Conservation (phyloP, 805 yeast genomes). For the Candida germanica region DNA sequence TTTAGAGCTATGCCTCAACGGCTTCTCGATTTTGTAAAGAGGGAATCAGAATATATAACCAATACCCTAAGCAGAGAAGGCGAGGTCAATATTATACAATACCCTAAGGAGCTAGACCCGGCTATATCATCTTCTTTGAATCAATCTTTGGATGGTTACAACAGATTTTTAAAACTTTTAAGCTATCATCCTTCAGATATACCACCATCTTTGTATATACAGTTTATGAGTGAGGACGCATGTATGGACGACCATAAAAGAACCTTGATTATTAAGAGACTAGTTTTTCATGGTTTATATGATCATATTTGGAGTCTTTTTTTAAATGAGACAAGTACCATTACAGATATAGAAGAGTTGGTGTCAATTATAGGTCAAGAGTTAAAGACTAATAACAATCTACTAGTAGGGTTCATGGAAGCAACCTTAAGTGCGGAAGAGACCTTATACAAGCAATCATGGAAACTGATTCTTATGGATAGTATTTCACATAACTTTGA, state of each 20-base stretch:
- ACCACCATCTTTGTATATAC: conserved; percentile 24
- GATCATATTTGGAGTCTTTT: conserved; percentile 28
- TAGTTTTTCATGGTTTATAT: conserved; percentile 32
- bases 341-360: conserved; percentile 37
- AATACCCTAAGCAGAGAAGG: conserved; percentile 6
- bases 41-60: conserved; percentile 9
- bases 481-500: conserved; percentile 8
- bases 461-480: conserved; percentile 9
- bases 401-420: conserved; percentile 24
- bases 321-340: conserved; percentile 22
- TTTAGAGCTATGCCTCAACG: neutral
- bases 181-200: conserved; percentile 32
- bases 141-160: conserved; percentile 26
- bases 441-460: conserved; percentile 8
- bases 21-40: conserved; percentile 10
- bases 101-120: neutral
- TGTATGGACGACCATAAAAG: conserved; percentile 19
- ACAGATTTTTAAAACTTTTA: conserved; percentile 26
- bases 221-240: conserved; percentile 16
- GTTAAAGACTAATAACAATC: conserved; percentile 17
- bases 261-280: conserved; percentile 22
- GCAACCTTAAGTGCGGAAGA: conserved; percentile 17
- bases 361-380: conserved; percentile 24
- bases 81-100: neutral
- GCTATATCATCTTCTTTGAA: conserved; percentile 16